Base-by-base conservation (phyloP, 805 yeast genomes). In the Hanseniaspora mollemarum region DNA sequence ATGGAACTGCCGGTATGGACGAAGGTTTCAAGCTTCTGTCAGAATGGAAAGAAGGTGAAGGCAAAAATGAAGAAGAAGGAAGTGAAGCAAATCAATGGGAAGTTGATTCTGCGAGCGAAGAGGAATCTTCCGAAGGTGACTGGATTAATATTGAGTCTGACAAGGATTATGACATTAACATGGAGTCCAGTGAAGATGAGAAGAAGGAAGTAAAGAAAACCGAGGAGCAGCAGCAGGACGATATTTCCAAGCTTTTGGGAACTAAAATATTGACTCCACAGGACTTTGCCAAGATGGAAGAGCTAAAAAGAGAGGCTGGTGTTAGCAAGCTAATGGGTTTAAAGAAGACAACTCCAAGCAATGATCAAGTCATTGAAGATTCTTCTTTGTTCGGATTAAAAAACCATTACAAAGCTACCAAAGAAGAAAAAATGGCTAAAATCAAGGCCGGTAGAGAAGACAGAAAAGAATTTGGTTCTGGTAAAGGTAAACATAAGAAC, bases 231-330 rank as follows among this genome's bases (percentile, higher is more conserved):
- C 59, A 68, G 24, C 71, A 63, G 25, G 70, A 71, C 19, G 69
- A 74, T n/a, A 73, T 74, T 70, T 69, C 72, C 51, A 78, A 78
- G 52, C 57, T 86, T 56, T 83, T 81, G 35, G 74, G 83, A n/a
- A 75, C 78, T 44, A 78, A 83, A 58, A 83, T 92, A 54, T 74
- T 92, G 58, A 92, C 99, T 0, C 98, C 99, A 21, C 96, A 97
- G 0, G 99, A 92, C 71, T 92, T 88, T 63, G 95, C 95, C 55
- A 90, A 90, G 67, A 73, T 92, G 59, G 90, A 90, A 60, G 96
- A 92, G 66, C 75, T 92, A 59, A 77, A 80, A 61, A 72, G 78
- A 16, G 80, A 83, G 65, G 95, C 95, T 4, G 96, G 96, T 57
- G 74, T 88, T 44, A 84, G 84, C 49, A 83, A 83, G 65, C 63